Evolutionary conservation across 176 grass and related monocot species (phyloP), one percentile per base, ranked within the genome.

Genomic region (Triticum dicoccoides): DNA sequence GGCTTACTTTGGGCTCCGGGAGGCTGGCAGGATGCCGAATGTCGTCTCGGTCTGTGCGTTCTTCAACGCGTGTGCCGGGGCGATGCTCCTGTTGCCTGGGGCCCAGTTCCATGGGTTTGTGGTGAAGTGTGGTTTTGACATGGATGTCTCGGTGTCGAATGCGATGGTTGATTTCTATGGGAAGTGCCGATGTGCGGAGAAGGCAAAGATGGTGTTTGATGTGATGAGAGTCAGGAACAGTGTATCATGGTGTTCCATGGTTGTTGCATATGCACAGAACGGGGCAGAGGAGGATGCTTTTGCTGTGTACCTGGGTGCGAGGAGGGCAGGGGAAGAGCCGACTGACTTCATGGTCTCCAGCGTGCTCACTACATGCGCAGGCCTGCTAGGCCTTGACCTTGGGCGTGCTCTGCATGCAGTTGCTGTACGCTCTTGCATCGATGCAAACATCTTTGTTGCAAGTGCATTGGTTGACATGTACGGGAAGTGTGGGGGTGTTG

Each of bases 381-480:
- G 90, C n/a, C 81, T 97, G 11, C 88, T 90, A 78, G 92, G 88
- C 20, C 90, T 95, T 62, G 89, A 94, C 49, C 90, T 95, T 52
- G 95, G 95, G 4, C 87, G 90, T 0, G 82, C 89, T 39, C 39
- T 97, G 59, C 92, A 95, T 65, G 86, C 90, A 27, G 87, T 89
- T 66, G 88, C 87, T 52, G 79, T 95, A 44, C 68, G 82, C 59
- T 91, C 95, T 74, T 92, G 92, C 65, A 86, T 89, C 20, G 82
- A 88, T 27, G 44, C 66, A 37, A 97, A 97, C 69, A 88, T 97
- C 70, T 94, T 91, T 87, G 92, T 97, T 18, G 84, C 88, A 32
- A 93, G 92, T 73, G 81, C 95, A 27, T 64, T 97, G 45, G 89
- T 97, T 54, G 89, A 97, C 81, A 92, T 95, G 95, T 95, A 95